Conservation (phyloP, 2,329 filamentous ascomycete species). For the Epichloe elymi region DNA sequence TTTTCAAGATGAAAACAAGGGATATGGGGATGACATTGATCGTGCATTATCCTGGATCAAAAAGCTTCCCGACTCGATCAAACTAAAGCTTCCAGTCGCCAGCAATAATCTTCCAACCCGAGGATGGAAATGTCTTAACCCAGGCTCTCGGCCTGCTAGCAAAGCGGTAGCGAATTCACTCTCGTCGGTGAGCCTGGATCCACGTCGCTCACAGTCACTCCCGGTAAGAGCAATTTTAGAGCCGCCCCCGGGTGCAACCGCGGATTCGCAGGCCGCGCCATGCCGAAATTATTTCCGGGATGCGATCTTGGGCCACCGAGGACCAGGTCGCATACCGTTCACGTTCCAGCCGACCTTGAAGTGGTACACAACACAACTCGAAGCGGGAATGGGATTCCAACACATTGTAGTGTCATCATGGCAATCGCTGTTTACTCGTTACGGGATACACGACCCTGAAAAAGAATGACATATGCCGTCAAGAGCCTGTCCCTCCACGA, state of each 20-base stretch:
- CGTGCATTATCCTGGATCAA: constrained; percentile 26
- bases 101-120: constrained; percentile 13
- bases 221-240: constrained; percentile 30
- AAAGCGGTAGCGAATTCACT: neutral
- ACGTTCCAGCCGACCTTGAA: constrained; percentile 32
- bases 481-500: neutral
- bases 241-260: constrained; percentile 24
- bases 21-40: constrained; percentile 26
- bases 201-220: neutral
- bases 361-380: constrained; percentile 37
- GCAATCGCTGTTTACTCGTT: constrained; percentile 24
- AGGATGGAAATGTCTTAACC: constrained; percentile 26
- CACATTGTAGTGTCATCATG: constrained; percentile 34
- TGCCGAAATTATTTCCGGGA: constrained; percentile 27
- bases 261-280: neutral
- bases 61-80: constrained; percentile 19
- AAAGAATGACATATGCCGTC: neutral
- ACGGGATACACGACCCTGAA: constrained; percentile 15
- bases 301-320: constrained; percentile 4
- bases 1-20: constrained; percentile 8
- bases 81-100: constrained; percentile 22
- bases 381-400: constrained; percentile 34
- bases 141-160: neutral
- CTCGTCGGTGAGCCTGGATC: neutral
- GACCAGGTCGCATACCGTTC: constrained; percentile 14